These are phyloP conservation scores for Gymnopilus dilepis DNA, from an alignment of 768 basidiomycete species.

Conservation along the genomic window DNA sequence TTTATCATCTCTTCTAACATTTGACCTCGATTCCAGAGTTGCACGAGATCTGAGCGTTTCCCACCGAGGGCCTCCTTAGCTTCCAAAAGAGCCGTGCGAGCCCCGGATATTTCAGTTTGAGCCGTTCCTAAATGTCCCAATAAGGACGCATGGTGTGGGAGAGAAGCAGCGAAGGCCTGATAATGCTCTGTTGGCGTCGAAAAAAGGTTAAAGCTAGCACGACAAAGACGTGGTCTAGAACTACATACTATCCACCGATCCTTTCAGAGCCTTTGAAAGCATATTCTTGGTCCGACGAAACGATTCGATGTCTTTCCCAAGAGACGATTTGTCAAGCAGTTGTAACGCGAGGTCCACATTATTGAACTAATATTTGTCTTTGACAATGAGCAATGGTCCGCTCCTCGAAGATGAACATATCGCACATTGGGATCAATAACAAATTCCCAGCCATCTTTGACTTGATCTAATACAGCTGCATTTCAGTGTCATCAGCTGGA, in stretches of 20 bases:
- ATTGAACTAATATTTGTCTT: conserved; percentile 70
- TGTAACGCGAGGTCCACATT: conserved; percentile 92
- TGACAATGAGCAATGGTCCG: conserved; percentile 8
- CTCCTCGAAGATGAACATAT: conserved; percentile 2
- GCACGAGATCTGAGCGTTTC: conserved; percentile 88
- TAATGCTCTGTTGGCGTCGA: conserved; percentile 68
- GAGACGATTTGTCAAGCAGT: conserved; percentile 77
- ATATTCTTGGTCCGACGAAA: conserved; percentile 78
- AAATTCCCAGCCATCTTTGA: conserved; percentile 90
- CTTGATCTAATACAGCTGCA: conserved; percentile 82
- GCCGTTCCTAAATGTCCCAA: conserved; percentile 72
- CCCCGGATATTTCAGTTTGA: conserved; percentile 74
- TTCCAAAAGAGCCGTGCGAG: conserved; percentile 75
- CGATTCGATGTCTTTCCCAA: conserved; percentile 75
- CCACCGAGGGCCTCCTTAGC: conserved; percentile 79
- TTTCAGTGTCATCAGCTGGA: conserved; percentile 4
- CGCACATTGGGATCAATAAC: conserved; percentile 82
- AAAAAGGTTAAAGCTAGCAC: neutral
- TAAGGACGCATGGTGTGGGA: conserved; percentile 88
- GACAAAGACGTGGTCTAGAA: conserved; percentile 13
- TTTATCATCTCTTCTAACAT: conserved; percentile 95
- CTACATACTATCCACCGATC: conserved; percentile 84
- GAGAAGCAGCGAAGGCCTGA: conserved; percentile 91
- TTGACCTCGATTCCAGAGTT: conserved; percentile 88
- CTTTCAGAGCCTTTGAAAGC: conserved; percentile 81